Base-by-base conservation (phyloP, 2,329 filamentous ascomycete genomes). In the Colletotrichum costaricense region DNA sequence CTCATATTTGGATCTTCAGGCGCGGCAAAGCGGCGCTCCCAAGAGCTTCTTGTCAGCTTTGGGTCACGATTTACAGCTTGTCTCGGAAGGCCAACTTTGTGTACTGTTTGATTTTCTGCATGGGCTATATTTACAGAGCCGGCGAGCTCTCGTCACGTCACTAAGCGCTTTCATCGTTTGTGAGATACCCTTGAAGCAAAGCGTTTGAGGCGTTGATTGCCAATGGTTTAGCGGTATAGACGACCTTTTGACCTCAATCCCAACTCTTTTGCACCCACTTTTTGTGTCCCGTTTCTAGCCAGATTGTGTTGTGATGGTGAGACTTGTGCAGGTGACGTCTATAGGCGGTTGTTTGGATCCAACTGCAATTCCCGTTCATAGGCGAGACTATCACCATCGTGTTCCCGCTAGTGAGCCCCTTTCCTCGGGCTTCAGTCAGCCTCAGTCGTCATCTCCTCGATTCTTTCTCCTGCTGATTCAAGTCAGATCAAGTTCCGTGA, bases 141-240 rank as follows among this genome's bases (percentile, higher is more conserved):
- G 28, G 54, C 35, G 30, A 55, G 22, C 33, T 64, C 66, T 38
- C 66, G 16, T 49, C 33, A 55, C 66, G 16, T 56, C 33, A 59
- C 46, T 30, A 12, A 52, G 59, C 42, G 8, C 38, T 57, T 54
- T 16, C 28, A 60, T 64, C 11, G 63, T 72, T 72, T 38, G 12
- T 56, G 46, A 69, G 59, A 72, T 72, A 72, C 70, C 70, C 66
- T 63, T 55, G 59, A 64, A 55, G 66, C 33, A 42, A 58, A 69
- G 70, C 59, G 65, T 63, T 63, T 52, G 16, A 69, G 30, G 58
- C 58, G 49, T 67, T 49, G 19, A 30, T 26, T 56, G 63, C 42
- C 56, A 26, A 49, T 63, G 11, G 26, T 8, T n/a, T 55, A 64
- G 55, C 33, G 49, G 22, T 49, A 64, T 64, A 59, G n/a, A 69